Evolutionary conservation across 345 rosid genomes (phyloP), one percentile per base, ranked within the genome.

Genomic region (Heritiera fomes): DNA sequence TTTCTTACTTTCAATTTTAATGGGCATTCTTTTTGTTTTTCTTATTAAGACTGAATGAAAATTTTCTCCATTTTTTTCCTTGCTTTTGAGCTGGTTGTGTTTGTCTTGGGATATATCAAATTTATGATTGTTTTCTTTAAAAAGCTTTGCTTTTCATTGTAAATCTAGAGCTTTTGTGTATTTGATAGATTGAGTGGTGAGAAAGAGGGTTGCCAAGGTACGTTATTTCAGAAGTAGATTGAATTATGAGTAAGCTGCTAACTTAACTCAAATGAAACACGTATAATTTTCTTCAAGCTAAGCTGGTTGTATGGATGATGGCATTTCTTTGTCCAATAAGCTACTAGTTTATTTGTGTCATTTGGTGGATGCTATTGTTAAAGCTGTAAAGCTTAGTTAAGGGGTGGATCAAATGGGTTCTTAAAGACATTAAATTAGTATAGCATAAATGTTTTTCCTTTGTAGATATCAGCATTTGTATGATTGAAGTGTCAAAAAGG

Each of bases 111-210:
- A 49, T 50, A 50, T 30, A 14, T 71, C 23, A 7, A 8, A 15
- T 17, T 32, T 50, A 7, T 32, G 28, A 55, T 53, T 72, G 32
- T 28, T 55, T 7, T 50, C 14, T 32, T 5, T 41, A 41, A 5
- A 28, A 13, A 20, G 0, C 13, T 13, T 28, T 70, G 59, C n/a
- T 32, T 52, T 34, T 32, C 15, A 72, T 52, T 13, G 32, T 69
- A 46, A 70, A 11, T 70, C 34, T 70, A 70, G 75, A 71, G 41
- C 41, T 18, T 28, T 71, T 53, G 75, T 69, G 28, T 71, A 46
- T 32, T 72, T 34, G 30, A 53, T 53, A 8, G 62, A 30, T 38
- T 72, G 28, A 53, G 9, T 53, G 34, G 17, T 32, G 28, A 72
- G 20, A 53, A 72, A 72, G 0, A 52, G 30, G 30, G 75, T 53